Conservation (phyloP, 805 yeast species). For the fission yeast (Schizosaccharomyces pombe) region ASM294v3 CU329670.1:1064001-1064500, state of each 20-base stretch:
- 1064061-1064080: not conserved
- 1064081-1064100: not conserved
- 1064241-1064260: conserved; percentile 9
- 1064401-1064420: conserved; percentile 25
- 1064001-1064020: no score
- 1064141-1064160: conserved; percentile 1
- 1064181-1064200: conserved; percentile 6
- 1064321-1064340: conserved; percentile 93
- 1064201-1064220: conserved; percentile 7
- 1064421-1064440: conserved; percentile 72
- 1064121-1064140: not conserved
- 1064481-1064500: conserved; percentile 69
- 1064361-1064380: conserved; percentile 62
- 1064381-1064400: conserved; percentile 30
- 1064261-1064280: conserved; percentile 15
- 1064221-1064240: conserved; percentile 8
- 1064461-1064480: conserved; percentile 89
- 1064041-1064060: no score
- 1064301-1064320: conserved; percentile 95
- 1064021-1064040: no score
- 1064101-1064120: not conserved
- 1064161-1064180: conserved; percentile 1
- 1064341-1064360: conserved; percentile 87
- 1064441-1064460: conserved; percentile 68
- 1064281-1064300: conserved; percentile 38